Base-by-base conservation (phyloP, 345 rosid genomes). In the Populus tremula region DNA sequence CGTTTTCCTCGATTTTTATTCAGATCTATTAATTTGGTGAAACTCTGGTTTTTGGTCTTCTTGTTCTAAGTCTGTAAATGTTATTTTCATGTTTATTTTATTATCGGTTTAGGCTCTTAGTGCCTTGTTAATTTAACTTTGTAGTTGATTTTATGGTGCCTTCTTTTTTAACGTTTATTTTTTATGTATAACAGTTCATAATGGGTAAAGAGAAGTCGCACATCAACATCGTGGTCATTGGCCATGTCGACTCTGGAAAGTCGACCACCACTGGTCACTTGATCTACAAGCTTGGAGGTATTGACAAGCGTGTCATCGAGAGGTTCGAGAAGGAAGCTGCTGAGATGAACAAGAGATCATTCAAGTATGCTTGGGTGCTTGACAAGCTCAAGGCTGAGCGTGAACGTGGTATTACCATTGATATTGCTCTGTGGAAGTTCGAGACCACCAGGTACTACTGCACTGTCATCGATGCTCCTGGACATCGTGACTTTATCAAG, bases 241-340 rank as follows among this genome's bases (percentile, higher is more conserved):
- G 97, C 78, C 97, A 92, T 70, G 94, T 92, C 79, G 97, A 92
- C 80, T 92, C 97, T 45, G 97, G 97, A 1, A 92, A 92, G 78
- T 92, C 97, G 9, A 92, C 97, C n/a, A 92, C 95, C 49, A 91
- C 94, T 1, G 94, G 94, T 1, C 93, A 91, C 81, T 87, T 91
- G 87, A 91, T 89, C 85, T 91, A 91, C 89, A 91, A 91, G 93
- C 86, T 91, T 2, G 94, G 94, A 54, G 94, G 94, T 43, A 91
- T 91, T 71, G 94, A 91, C 93, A 91, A 91, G 89, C 94, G 94
- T 88, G 94, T 91, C 16, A 91, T 91, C 9, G 94, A 91, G 83
- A 89, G 92, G 83, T 91, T 91, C 11, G 94, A 91, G 91, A 91
- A 91, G 88, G 96, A 92, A 71, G 96, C 96, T 78, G 94, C 96